A percentile compares a stretch with the other conserved stretches of the same genome.
Conservation (phyloP, 2,329 filamentous ascomycete genomes). For the Hypoxylon sp. region DNA sequence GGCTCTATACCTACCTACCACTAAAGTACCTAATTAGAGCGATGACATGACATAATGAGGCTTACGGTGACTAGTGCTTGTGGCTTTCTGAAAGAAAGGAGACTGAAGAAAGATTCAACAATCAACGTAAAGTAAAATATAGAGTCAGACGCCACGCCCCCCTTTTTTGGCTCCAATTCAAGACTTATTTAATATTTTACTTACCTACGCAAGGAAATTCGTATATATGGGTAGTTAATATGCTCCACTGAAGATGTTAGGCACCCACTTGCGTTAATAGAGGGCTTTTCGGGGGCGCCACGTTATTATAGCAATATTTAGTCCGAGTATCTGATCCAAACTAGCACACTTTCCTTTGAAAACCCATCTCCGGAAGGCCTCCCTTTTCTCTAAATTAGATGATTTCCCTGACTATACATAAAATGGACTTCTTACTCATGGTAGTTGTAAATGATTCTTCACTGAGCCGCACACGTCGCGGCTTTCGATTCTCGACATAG, state of each 20-base stretch:
- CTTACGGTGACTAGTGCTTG: no score
- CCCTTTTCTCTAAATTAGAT: not conserved
- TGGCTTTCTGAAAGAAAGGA: no score
- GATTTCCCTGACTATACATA: not conserved
- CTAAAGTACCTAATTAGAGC: no score
- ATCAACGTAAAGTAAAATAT: no score
- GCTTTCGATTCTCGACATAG: not conserved
- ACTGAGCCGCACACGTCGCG: not conserved
- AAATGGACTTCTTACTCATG: not conserved
- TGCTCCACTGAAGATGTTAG: not conserved
- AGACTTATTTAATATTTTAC: no score
- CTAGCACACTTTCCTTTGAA: not conserved
- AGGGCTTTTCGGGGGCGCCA: not conserved
- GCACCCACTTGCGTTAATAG: not conserved
- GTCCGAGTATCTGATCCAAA: not conserved
- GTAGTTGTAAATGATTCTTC: not conserved
- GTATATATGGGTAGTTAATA: no score
- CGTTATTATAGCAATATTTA: not conserved
- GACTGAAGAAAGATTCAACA: no score
- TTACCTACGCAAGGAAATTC: no score
- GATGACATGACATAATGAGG: no score
- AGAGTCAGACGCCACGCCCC: no score
- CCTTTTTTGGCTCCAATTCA: no score
- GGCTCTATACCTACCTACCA: no score
- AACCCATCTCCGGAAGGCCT: not conserved